phyloP scores from a whole-genome alignment of 2,329 filamentous ascomycete genomes.

The Chrysoporthe deuterocubensis region DNA sequence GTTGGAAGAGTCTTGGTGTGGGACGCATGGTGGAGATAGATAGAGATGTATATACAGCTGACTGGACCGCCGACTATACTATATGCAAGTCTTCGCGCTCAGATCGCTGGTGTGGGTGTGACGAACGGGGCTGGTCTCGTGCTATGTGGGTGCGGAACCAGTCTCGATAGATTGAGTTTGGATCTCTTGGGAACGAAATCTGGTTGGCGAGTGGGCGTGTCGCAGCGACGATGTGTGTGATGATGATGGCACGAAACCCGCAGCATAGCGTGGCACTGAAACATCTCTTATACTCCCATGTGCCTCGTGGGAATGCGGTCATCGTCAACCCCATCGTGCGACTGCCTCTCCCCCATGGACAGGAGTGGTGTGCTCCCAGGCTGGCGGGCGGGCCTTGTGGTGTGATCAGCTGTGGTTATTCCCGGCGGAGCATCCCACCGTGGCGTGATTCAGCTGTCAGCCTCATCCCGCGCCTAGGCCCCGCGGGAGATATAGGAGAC shows the following conservation, averaged over 20 bases:
- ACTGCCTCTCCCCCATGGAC: background rate
- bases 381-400: slow-evolving; percentile 3
- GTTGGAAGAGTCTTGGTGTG: slow-evolving; percentile 26
- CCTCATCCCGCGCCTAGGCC: background rate
- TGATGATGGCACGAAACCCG: too few relatives aligned
- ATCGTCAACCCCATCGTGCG: slow-evolving; percentile 9
- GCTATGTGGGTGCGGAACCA: too few relatives aligned
- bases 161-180: too few relatives aligned
- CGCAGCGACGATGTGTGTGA: too few relatives aligned
- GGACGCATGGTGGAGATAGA: slow-evolving; percentile 19
- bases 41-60: background rate
- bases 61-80: background rate
- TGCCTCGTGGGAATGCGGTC: background rate
- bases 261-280: background rate
- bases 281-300: slow-evolving; percentile 17
- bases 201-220: too few relatives aligned
- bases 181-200: too few relatives aligned
- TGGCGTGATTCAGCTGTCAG: slow-evolving; percentile 21
- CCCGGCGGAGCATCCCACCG: slow-evolving; percentile 24
- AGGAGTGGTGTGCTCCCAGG: slow-evolving; percentile 16
- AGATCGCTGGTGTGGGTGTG: too few relatives aligned
- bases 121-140: too few relatives aligned
- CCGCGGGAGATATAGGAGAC: background rate
- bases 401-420: slow-evolving; percentile 15
- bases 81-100: too few relatives aligned